Conservation (phyloP, 169 alveolate species). For the Plasmodium gallinaceum region DNA sequence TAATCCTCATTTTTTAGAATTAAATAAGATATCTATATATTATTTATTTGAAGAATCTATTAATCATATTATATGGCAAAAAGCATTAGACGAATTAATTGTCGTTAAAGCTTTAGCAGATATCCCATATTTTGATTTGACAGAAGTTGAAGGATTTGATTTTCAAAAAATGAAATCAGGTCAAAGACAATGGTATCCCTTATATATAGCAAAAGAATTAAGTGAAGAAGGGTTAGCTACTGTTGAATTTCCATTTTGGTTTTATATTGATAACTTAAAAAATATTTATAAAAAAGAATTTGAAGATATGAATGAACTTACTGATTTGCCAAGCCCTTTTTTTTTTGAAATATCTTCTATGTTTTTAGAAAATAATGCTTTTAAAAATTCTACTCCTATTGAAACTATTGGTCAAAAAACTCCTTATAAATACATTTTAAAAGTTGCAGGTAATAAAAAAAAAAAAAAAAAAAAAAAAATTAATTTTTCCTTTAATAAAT, state of each 20-base stretch:
- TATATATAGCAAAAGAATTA: slow-evolving; percentile 82
- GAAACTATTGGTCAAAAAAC: slow-evolving; percentile 70
- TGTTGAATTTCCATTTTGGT: slow-evolving; percentile 83
- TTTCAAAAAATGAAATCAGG: slow-evolving; percentile 82
- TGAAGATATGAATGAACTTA: slow-evolving; percentile 55
- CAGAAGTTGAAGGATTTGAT: slow-evolving; percentile 82
- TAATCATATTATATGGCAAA: slow-evolving; percentile 78
- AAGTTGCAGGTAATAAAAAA: slow-evolving; percentile 62
- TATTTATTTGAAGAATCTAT: slow-evolving; percentile 71
- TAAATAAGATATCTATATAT: slow-evolving; percentile 56
- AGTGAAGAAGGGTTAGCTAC: slow-evolving; percentile 83
- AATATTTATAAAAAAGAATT: slow-evolving; percentile 72
- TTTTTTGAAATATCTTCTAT: slow-evolving; percentile 70
- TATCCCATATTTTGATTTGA: slow-evolving; percentile 79
- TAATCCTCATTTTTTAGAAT: slow-evolving; percentile 54
- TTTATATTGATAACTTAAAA: slow-evolving; percentile 76
- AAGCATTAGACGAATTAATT: slow-evolving; percentile 80
- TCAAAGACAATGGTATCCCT: slow-evolving; percentile 87
- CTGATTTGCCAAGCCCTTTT: slow-evolving; percentile 71
- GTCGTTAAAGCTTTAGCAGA: slow-evolving; percentile 86
- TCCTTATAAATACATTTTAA: slow-evolving; percentile 68
- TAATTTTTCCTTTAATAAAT: no score
- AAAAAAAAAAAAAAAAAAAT: no score
- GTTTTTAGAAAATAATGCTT: slow-evolving; percentile 63
- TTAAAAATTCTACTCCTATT: slow-evolving; percentile 72